These are phyloP conservation scores for Pterocarpus macrocarpus DNA, from an alignment of 306 rosid species.

Conservation along the genomic window DNA sequence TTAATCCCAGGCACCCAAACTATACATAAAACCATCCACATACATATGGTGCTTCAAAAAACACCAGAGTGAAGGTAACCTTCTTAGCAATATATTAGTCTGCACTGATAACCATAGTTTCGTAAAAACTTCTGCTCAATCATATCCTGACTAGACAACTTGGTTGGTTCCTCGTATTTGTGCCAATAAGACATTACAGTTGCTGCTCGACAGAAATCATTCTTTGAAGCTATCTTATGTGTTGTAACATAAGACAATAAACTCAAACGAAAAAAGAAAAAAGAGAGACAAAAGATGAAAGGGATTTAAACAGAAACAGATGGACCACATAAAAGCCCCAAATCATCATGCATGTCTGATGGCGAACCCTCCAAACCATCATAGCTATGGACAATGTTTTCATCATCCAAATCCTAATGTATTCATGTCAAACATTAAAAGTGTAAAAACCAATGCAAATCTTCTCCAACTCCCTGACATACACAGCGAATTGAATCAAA, in stretches of 20 bases:
- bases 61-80: too few species aligned
- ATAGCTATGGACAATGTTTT: background rate
- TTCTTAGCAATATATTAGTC: too few species aligned
- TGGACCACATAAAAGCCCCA: slow-evolving; percentile 14
- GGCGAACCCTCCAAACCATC: slow-evolving; percentile 23
- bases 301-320: slow-evolving; percentile 7
- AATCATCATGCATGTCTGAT: background rate
- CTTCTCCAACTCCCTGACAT: background rate
- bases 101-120: too few species aligned
- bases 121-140: too few species aligned
- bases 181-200: background rate
- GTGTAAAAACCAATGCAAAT: background rate
- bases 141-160: too few species aligned
- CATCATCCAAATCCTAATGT: slow-evolving; percentile 8
- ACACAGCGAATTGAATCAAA: background rate
- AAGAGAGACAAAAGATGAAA: background rate
- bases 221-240: background rate
- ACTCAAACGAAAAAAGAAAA: background rate
- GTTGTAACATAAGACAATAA: background rate
- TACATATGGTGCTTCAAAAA: background rate
- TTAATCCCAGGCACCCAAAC: background rate
- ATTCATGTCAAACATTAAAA: background rate
- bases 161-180: background rate
- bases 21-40: background rate
- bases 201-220: slow-evolving; percentile 1